Conservation (phyloP, 257 asterid species). For the Eucommia ulmoides region DNA sequence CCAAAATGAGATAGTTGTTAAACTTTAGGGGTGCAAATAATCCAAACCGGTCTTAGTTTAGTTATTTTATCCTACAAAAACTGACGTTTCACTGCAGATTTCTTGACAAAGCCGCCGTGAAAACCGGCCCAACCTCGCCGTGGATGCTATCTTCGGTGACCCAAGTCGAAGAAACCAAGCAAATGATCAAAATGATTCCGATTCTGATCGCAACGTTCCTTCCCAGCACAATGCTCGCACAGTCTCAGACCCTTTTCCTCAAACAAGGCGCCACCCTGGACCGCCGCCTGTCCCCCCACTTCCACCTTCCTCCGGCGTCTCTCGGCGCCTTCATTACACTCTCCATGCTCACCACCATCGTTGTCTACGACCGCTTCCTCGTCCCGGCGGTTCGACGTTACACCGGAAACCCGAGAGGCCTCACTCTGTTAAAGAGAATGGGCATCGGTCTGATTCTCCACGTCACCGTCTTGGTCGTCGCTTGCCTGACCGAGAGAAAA, state of each 20-base stretch:
- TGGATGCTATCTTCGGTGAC: slow-evolving; percentile 54
- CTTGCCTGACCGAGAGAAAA: not conserved
- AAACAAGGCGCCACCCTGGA: slow-evolving; percentile 59
- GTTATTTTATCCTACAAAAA: not conserved
- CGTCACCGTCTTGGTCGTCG: not conserved
- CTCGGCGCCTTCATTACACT: slow-evolving; percentile 51
- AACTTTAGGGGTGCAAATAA: not conserved
- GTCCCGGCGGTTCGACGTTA: slow-evolving; percentile 27
- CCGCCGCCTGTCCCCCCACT: slow-evolving; percentile 36
- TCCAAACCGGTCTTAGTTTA: not conserved
- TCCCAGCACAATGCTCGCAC: slow-evolving; percentile 58
- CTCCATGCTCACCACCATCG: slow-evolving; percentile 41
- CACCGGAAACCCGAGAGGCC: slow-evolving; percentile 60
- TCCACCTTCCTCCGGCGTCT: slow-evolving; percentile 54
- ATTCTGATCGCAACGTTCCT: slow-evolving; percentile 37
- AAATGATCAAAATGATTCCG: slow-evolving; percentile 69
- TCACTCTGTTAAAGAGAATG: slow-evolving; percentile 56
- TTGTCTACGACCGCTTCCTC: slow-evolving; percentile 43
- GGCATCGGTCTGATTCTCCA: slow-evolving; percentile 44
- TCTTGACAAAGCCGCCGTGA: slow-evolving; percentile 62
- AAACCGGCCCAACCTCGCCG: slow-evolving; percentile 14
- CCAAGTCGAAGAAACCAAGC: slow-evolving; percentile 70
- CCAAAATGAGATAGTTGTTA: too few relatives aligned
- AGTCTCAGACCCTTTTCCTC: slow-evolving; percentile 45
- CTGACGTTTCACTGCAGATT: slow-evolving; percentile 16